These are phyloP conservation scores for Agrocybe pediades DNA, from an alignment of 768 basidiomycete species.

Conservation along the genomic window DNA sequence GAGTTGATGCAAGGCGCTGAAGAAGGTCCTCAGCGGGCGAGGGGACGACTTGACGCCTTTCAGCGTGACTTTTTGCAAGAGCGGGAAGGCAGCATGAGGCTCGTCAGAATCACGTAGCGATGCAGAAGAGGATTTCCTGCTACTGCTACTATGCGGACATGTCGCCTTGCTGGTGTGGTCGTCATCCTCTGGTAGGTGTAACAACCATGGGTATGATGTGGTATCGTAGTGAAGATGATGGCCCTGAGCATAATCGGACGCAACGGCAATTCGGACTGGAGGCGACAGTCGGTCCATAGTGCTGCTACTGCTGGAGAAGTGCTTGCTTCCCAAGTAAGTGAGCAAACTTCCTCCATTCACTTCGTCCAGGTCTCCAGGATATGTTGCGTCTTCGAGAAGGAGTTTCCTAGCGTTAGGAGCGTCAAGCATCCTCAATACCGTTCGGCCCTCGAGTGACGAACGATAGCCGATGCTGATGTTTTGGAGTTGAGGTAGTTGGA, in stretches of 20 bases:
- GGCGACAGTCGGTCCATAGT: background rate
- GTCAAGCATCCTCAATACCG: conserved; percentile 40
- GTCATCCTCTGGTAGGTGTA: background rate
- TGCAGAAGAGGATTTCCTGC: conserved; percentile 15
- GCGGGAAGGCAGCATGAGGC: conserved; percentile 34
- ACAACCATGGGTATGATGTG: background rate
- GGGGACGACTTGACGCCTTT: conserved; percentile 37
- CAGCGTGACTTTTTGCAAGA: conserved; percentile 35
- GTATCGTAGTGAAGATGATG: background rate
- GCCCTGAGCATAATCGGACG: background rate
- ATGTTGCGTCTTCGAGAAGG: conserved; percentile 45
- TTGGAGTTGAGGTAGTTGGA: conserved; percentile 38
- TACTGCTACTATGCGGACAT: conserved; percentile 7
- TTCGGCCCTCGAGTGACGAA: conserved; percentile 36
- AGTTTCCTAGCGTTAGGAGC: conserved; percentile 40
- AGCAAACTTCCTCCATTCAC: conserved; percentile 42
- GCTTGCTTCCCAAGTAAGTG: conserved; percentile 37
- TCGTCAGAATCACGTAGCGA: conserved; percentile 17
- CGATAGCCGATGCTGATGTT: conserved; percentile 47
- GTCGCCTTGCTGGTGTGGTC: background rate
- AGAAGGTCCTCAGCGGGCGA: conserved; percentile 31
- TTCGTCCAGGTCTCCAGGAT: conserved; percentile 40
- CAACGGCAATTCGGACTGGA: conserved; percentile 4
- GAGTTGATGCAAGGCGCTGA: conserved; percentile 28
- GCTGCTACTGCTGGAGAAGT: conserved; percentile 8